phyloP scores from a whole-genome alignment of 2,329 filamentous ascomycete species.

The Sclerotiophoma versabilis region DNA sequence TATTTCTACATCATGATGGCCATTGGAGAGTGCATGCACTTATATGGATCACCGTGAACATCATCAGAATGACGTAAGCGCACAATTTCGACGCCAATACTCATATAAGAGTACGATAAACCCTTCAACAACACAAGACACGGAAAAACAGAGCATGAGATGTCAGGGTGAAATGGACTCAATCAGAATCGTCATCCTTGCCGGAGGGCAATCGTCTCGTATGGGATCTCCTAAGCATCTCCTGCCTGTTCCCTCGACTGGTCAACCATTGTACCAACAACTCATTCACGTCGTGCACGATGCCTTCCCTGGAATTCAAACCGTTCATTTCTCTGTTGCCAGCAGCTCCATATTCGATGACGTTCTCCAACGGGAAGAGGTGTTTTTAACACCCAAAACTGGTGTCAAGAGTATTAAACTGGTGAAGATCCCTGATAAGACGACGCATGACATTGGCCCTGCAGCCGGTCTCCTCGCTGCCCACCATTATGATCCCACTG shows the following conservation, averaged over 20 bases:
- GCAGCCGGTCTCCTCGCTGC: constrained; percentile 15
- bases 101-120: too few relatives aligned
- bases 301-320: background rate
- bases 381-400: background rate
- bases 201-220: constrained; percentile 8
- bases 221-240: constrained; percentile 15
- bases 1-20: too few relatives aligned
- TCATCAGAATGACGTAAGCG: background rate
- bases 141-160: background rate
- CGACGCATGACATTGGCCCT: constrained; percentile 2
- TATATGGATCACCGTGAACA: background rate
- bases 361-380: background rate
- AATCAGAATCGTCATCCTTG: background rate
- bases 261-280: constrained; percentile 3
- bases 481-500: constrained; percentile 1
- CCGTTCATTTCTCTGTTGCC: background rate
- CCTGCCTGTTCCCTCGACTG: background rate
- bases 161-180: background rate
- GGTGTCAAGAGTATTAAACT: background rate
- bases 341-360: background rate
- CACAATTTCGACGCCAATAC: background rate
- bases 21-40: too few relatives aligned
- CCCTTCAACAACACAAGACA: too few relatives aligned
- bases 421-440: background rate
- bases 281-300: background rate